Percentiles rank a stretch among this genome's conserved stretches.
Evolutionary conservation across 768 basidiomycete genomes (phyloP).

Genomic region (Aureoboletus auriporus): DNA sequence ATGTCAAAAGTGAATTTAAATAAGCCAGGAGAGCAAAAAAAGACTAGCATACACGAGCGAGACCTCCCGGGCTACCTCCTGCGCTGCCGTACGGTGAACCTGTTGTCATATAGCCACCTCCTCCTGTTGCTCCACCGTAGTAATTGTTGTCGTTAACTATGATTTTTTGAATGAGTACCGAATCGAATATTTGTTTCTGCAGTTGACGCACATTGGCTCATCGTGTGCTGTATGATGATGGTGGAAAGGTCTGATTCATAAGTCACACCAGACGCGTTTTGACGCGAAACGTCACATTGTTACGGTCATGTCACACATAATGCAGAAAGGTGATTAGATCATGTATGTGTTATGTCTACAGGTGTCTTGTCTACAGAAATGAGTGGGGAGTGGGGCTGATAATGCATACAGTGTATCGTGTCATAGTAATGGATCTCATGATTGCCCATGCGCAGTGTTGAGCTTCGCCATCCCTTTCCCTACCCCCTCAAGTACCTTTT

Average conservation of each 20-base stretch:
- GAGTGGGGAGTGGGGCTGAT: slow-evolving; percentile 30
- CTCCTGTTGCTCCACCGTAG: slow-evolving; percentile 35
- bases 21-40: not conserved
- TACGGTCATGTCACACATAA: slow-evolving; percentile 10
- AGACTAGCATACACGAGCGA: slow-evolving; percentile 35
- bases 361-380: slow-evolving; percentile 15
- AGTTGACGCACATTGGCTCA: slow-evolving; percentile 41
- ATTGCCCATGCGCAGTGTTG: slow-evolving; percentile 36
- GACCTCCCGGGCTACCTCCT: slow-evolving; percentile 57
- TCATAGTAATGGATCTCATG: slow-evolving; percentile 8
- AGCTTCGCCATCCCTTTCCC: slow-evolving; percentile 66
- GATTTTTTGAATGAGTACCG: slow-evolving; percentile 4
- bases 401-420: slow-evolving; percentile 3
- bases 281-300: slow-evolving; percentile 24
- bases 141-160: slow-evolving; percentile 37
- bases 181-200: not conserved
- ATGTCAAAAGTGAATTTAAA: not conserved
- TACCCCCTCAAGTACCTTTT: slow-evolving; percentile 66
- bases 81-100: slow-evolving; percentile 57
- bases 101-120: slow-evolving; percentile 56
- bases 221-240: slow-evolving; percentile 14
- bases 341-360: slow-evolving; percentile 9
- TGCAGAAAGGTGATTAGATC: not conserved
- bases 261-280: not conserved
- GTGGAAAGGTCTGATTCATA: not conserved